A percentile compares a stretch with the other conserved stretches of the same genome.
These are phyloP conservation scores for Trifolium repens DNA, from an alignment of 306 rosid genomes.

Conservation along the genomic window DNA sequence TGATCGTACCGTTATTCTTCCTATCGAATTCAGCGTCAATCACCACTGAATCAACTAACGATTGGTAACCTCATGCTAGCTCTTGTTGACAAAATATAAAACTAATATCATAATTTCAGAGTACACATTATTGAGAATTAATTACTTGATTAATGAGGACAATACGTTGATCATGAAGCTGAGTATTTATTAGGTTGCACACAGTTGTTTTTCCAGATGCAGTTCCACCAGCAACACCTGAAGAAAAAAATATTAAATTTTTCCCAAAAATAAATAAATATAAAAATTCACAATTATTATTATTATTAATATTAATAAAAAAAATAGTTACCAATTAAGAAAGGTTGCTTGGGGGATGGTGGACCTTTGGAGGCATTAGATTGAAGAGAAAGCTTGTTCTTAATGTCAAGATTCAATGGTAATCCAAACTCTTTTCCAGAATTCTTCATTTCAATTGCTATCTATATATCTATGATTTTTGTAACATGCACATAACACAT, in stretches of 20 bases:
- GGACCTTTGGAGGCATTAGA: constrained; percentile 36
- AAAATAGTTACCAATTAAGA: constrained; percentile 68
- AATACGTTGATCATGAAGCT: constrained; percentile 82
- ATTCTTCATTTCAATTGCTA: constrained; percentile 19
- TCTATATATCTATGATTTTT: constrained; percentile 10
- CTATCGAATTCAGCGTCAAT: too few relatives aligned
- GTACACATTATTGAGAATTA: constrained; percentile 14
- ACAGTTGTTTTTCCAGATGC: constrained; percentile 94
- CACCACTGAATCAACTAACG: too few relatives aligned
- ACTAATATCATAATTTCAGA: not conserved
- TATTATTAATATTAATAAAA: too few relatives aligned
- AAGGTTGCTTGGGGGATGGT: constrained; percentile 60
- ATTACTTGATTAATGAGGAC: constrained; percentile 84
- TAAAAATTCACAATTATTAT: not conserved
- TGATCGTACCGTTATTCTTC: too few relatives aligned
- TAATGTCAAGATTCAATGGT: constrained; percentile 11
- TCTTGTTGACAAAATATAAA: not conserved
- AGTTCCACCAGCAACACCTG: constrained; percentile 97
- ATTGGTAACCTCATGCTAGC: not conserved
- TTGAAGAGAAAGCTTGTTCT: constrained; percentile 15
- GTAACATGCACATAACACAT: constrained; percentile 5
- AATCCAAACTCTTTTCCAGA: constrained; percentile 9
- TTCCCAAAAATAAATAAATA: not conserved
- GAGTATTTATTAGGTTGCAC: constrained; percentile 77
- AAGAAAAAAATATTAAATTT: not conserved